These are phyloP conservation scores for Cercospora citrullina DNA, from an alignment of 2,329 filamentous ascomycete genomes.

Conservation along the genomic window DNA sequence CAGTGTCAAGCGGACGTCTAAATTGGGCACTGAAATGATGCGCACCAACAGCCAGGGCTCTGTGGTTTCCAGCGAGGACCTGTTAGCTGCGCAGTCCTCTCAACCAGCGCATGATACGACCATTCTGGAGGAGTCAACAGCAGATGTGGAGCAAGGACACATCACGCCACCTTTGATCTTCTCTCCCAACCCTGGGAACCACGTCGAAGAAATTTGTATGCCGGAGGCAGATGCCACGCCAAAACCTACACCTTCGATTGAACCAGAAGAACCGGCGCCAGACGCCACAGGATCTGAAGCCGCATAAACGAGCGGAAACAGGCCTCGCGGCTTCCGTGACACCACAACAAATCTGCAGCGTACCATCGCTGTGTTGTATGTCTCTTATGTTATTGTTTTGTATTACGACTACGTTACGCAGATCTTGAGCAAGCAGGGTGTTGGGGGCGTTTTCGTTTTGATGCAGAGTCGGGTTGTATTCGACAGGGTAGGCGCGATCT, in stretches of 20 bases:
- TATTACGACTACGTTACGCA: constrained; percentile 23
- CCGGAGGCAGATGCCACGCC: constrained; percentile 42
- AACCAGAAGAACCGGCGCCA: constrained; percentile 45
- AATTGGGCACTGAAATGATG: constrained; percentile 97
- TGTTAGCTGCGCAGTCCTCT: constrained; percentile 30
- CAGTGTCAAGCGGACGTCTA: constrained; percentile 60
- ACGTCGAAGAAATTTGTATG: constrained; percentile 44
- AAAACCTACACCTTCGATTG: constrained; percentile 34
- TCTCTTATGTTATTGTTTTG: constrained; percentile 20
- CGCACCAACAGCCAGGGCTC: constrained; percentile 92
- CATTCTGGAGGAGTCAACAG: constrained; percentile 45
- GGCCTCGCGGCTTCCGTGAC: neutral
- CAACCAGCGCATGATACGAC: constrained; percentile 16
- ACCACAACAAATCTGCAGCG: constrained; percentile 9
- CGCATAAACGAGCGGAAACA: constrained; percentile 23
- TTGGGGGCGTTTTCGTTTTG: constrained; percentile 31
- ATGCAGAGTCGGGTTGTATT: constrained; percentile 4
- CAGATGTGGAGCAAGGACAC: constrained; percentile 37
- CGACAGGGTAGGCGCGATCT: neutral
- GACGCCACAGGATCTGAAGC: constrained; percentile 37
- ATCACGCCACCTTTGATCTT: constrained; percentile 56
- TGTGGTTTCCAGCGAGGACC: constrained; percentile 53
- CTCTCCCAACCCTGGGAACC: constrained; percentile 46
- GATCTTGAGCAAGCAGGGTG: constrained; percentile 32
- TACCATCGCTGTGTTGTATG: constrained; percentile 1